These are phyloP conservation scores for Eruca vesicaria DNA, from an alignment of 441 rosid genomes.

Conservation along the genomic window DNA sequence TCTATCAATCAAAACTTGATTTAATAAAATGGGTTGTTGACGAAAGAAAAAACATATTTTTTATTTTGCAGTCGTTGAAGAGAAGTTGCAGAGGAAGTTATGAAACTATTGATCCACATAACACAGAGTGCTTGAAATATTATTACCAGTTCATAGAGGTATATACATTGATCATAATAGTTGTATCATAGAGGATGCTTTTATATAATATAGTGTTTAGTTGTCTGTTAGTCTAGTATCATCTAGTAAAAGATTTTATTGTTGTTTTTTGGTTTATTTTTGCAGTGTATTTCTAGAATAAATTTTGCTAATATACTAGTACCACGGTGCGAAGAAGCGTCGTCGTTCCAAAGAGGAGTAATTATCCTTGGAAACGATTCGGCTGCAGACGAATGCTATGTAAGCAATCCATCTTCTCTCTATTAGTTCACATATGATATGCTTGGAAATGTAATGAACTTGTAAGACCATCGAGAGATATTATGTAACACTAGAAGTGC, in stretches of 20 bases:
- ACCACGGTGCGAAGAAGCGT: background rate
- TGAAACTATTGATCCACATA: slow-evolving; percentile 31
- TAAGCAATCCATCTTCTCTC: background rate
- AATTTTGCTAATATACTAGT: background rate
- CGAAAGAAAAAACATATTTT: too few species aligned
- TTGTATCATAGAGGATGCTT: background rate
- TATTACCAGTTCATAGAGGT: slow-evolving; percentile 31
- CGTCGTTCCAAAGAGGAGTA: background rate
- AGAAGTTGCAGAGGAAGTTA: slow-evolving; percentile 45
- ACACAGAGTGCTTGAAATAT: slow-evolving; percentile 35
- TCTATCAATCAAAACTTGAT: background rate
- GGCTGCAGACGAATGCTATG: background rate
- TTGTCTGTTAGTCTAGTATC: too few species aligned
- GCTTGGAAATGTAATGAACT: background rate
- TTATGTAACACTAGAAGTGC: background rate
- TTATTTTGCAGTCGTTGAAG: slow-evolving; percentile 47
- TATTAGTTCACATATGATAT: background rate
- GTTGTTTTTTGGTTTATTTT: background rate
- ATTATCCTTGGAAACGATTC: background rate
- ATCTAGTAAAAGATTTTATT: background rate
- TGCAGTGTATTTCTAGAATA: background rate
- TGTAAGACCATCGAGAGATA: too few species aligned
- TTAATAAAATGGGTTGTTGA: too few species aligned
- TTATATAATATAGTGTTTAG: too few species aligned
- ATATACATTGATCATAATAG: background rate